A percentile compares a stretch with the other conserved stretches of the same genome.
These are phyloP conservation scores for Globisporangium middletonii DNA, from an alignment of 352 stramenopile genomes.

Conservation along the genomic window DNA sequence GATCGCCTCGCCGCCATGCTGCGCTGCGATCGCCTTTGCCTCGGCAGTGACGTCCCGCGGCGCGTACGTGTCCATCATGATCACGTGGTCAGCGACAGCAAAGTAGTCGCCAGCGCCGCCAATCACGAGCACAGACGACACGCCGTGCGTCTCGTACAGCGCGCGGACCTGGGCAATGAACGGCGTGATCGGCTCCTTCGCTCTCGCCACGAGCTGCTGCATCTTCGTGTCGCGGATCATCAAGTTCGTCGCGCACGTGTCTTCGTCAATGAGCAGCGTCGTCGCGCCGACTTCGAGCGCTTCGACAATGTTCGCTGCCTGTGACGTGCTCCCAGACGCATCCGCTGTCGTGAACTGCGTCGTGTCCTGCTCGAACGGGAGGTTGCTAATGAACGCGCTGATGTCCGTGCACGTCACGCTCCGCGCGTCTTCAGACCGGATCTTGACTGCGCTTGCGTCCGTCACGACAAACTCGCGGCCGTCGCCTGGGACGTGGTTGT, in stretches of 20 bases:
- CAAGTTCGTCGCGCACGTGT: conserved; percentile 97
- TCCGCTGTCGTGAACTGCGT: conserved; percentile 90
- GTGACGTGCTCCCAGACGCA: conserved; percentile 94
- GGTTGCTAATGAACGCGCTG: conserved; percentile 95
- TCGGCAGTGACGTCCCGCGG: conserved; percentile 88
- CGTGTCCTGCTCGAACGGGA: conserved; percentile 93
- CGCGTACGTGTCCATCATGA: conserved; percentile 96
- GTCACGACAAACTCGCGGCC: conserved; percentile 94
- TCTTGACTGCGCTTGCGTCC: conserved; percentile 88
- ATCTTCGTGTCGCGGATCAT: conserved; percentile 98
- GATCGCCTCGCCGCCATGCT: conserved; percentile 37
- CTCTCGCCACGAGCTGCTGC: conserved; percentile 92
- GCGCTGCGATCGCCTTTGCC: conserved; percentile 89
- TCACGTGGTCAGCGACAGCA: conserved; percentile 92
- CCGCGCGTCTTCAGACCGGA: conserved; percentile 94
- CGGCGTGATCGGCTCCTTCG: conserved; percentile 97
- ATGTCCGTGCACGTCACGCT: conserved; percentile 90
- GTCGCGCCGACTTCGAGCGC: conserved; percentile 87
- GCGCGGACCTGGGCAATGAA: conserved; percentile 95
- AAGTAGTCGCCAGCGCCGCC: conserved; percentile 96
- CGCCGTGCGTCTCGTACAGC: conserved; percentile 81
- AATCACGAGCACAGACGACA: conserved; percentile 96
- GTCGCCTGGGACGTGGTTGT: conserved; percentile 95
- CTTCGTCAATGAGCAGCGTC: conserved; percentile 95
- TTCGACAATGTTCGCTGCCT: conserved; percentile 96